These are phyloP conservation scores for Kwoniella heveanensis DNA, from an alignment of 768 basidiomycete genomes.

Conservation along the genomic window DNA sequence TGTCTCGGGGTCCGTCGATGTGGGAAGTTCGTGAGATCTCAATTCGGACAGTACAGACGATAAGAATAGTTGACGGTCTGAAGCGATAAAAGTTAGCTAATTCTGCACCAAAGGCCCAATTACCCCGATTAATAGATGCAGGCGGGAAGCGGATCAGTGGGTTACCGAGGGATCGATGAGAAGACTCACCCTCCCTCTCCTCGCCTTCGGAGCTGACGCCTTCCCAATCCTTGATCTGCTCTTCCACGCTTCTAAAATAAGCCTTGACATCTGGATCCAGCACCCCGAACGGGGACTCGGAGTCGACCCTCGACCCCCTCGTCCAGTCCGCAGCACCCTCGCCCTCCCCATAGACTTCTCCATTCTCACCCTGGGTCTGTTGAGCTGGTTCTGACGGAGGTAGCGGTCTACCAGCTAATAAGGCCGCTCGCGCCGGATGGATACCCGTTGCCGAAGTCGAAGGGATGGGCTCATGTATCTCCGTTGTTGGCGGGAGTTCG, in stretches of 20 bases:
- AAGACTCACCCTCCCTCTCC: constrained; percentile 57
- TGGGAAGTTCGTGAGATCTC: constrained; percentile 80
- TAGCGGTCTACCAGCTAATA: constrained; percentile 27
- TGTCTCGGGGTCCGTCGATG: constrained; percentile 92
- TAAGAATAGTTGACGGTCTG: constrained; percentile 76
- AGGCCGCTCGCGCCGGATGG: constrained; percentile 45
- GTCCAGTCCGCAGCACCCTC: constrained; percentile 31
- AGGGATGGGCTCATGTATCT: constrained; percentile 29
- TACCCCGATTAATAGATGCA: no score
- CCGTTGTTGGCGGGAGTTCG: constrained; percentile 1
- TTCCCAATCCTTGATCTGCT: constrained; percentile 86
- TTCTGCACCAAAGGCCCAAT: not conserved
- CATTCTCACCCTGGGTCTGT: not conserved
- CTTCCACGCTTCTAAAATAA: constrained; percentile 85
- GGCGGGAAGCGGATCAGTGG: no score
- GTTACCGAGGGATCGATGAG: constrained; percentile 6
- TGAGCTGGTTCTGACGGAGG: not conserved
- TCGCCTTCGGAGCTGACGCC: constrained; percentile 52
- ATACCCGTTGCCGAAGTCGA: constrained; percentile 28
- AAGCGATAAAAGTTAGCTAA: not conserved
- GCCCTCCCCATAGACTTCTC: constrained; percentile 8
- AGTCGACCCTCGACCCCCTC: constrained; percentile 33
- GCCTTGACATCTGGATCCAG: constrained; percentile 88
- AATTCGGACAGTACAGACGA: constrained; percentile 81
- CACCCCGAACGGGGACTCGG: constrained; percentile 83